A percentile compares a stretch with the other conserved stretches of the same genome.
These are phyloP conservation scores for Porcisia deanei DNA, from an alignment of 208 protist species.

Conservation along the genomic window DNA sequence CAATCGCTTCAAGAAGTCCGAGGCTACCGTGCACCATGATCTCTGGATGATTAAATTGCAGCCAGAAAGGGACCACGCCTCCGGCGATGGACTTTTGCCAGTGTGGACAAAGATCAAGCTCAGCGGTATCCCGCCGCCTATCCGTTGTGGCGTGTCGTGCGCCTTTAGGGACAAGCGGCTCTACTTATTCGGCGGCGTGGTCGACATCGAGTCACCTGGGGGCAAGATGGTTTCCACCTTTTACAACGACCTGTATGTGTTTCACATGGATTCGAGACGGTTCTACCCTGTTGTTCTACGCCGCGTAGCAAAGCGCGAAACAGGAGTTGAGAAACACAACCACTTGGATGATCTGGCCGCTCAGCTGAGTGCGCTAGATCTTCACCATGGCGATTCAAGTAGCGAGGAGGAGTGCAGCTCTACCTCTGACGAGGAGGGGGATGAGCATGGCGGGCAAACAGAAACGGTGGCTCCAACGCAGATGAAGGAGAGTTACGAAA, in stretches of 20 bases:
- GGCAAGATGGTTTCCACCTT: conserved; percentile 90
- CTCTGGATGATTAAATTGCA: conserved; percentile 77
- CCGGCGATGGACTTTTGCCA: conserved; percentile 22
- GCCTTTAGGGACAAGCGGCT: conserved; percentile 81
- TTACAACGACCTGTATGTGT: conserved; percentile 90
- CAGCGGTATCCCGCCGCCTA: conserved; percentile 84
- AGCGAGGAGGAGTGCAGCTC: conserved; percentile 25
- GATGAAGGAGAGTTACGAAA: conserved; percentile 79
- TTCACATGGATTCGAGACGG: conserved; percentile 89
- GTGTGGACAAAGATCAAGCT: conserved; percentile 82
- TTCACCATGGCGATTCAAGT: conserved; percentile 32
- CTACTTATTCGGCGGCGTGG: conserved; percentile 91
- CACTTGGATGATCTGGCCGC: conserved; percentile 51
- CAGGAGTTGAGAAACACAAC: conserved; percentile 5
- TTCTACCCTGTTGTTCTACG: conserved; percentile 89
- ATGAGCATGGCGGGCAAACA: conserved; percentile 8
- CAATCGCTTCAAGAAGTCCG: conserved; percentile 88
- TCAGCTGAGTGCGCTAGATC: conserved; percentile 64
- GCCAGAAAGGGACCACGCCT: conserved; percentile 1
- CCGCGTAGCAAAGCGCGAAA: conserved; percentile 18
- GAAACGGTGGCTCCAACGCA: conserved; percentile 18
- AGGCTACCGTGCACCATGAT: conserved; percentile 90
- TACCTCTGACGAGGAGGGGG: conserved; percentile 35
- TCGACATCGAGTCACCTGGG: conserved; percentile 86
- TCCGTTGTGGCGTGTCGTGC: conserved; percentile 68